These are phyloP conservation scores for Pseudogymnoascus sp. DNA, from an alignment of 2,329 filamentous ascomycete species.

Conservation along the genomic window DNA sequence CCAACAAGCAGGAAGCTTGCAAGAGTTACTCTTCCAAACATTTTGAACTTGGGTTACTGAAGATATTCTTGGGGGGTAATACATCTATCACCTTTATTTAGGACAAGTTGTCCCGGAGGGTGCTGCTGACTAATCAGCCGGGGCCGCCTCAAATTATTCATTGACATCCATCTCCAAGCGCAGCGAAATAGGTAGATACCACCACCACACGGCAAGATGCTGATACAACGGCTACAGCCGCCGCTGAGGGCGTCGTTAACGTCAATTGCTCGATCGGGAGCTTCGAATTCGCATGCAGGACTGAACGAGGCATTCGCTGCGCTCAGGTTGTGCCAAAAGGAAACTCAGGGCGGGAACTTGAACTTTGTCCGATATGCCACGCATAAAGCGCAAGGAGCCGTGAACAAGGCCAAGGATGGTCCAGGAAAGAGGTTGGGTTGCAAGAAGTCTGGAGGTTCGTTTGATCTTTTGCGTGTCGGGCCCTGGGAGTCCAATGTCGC, in stretches of 20 bases:
- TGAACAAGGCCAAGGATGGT: slow-evolving; percentile 64
- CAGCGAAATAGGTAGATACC: slow-evolving; percentile 14
- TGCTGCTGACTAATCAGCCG: neutral
- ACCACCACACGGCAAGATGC: slow-evolving; percentile 30
- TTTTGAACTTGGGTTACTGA: neutral
- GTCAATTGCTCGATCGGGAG: slow-evolving; percentile 21
- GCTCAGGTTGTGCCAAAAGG: slow-evolving; percentile 18
- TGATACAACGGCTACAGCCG: slow-evolving; percentile 39
- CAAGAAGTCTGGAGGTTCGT: slow-evolving; percentile 79
- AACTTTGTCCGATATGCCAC: slow-evolving; percentile 27
- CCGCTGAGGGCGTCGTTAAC: slow-evolving; percentile 35
- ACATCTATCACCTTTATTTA: slow-evolving; percentile 1
- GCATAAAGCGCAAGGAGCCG: slow-evolving; percentile 56
- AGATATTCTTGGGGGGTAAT: neutral
- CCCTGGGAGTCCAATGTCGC: neutral
- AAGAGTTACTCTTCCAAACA: slow-evolving; percentile 24
- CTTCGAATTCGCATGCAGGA: slow-evolving; percentile 16
- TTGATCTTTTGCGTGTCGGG: neutral
- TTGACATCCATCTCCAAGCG: slow-evolving; percentile 5
- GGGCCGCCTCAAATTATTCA: slow-evolving; percentile 11
- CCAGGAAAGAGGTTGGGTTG: slow-evolving; percentile 85
- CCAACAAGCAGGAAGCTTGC: slow-evolving; percentile 42
- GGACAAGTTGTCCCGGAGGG: slow-evolving; percentile 2
- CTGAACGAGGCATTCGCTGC: slow-evolving; percentile 26
- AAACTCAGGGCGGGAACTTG: slow-evolving; percentile 12